These are phyloP conservation scores for Neoarthrinium moseri DNA, from an alignment of 2,329 filamentous ascomycete species.

Conservation along the genomic window DNA sequence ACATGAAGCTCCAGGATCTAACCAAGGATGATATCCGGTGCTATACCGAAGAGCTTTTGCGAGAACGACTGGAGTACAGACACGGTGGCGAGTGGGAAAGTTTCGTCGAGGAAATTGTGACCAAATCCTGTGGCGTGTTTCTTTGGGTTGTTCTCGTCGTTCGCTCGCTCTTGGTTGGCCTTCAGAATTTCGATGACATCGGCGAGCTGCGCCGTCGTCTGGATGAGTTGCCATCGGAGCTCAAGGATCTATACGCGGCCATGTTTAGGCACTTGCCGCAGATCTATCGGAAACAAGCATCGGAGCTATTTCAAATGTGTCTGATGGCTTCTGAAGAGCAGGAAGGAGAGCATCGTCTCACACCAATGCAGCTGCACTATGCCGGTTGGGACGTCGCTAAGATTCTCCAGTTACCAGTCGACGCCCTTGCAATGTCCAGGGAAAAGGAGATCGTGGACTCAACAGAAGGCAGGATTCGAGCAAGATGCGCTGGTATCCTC, in stretches of 20 bases:
- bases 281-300: not conserved
- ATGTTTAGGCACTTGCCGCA: slow-evolving; percentile 5
- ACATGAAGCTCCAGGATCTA: not conserved
- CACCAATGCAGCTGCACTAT: not conserved
- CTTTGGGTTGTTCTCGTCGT: slow-evolving; percentile 5
- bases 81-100: not conserved
- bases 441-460: not conserved
- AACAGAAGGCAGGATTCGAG: not conserved
- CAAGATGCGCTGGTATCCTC: not conserved
- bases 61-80: not conserved
- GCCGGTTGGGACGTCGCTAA: not conserved
- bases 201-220: not conserved
- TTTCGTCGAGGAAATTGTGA: slow-evolving; percentile 1
- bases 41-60: not conserved
- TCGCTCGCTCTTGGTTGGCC: slow-evolving; percentile 1
- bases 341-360: not conserved
- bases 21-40: not conserved
- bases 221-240: slow-evolving; percentile 7
- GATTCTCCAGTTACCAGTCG: not conserved
- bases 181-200: slow-evolving; percentile 2
- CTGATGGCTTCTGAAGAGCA: not conserved
- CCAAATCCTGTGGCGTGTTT: slow-evolving; percentile 7
- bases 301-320: not conserved
- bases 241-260: not conserved
- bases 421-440: not conserved